These are phyloP conservation scores for Mucor velutinosus DNA, from an alignment of 371 early-diverging fungal species.

Conservation along the genomic window DNA sequence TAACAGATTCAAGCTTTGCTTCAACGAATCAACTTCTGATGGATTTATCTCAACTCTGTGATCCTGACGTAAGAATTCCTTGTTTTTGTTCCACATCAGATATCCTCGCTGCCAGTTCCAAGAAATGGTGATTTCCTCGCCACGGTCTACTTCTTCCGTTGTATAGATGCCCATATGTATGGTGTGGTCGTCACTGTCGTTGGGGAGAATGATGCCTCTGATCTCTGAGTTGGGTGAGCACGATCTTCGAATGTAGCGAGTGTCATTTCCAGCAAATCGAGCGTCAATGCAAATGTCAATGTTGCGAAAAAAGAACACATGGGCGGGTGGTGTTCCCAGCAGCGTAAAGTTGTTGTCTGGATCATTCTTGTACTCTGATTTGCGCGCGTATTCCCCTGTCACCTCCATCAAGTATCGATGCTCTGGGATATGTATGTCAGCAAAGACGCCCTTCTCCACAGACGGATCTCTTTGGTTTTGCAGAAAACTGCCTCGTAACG, in stretches of 20 bases:
- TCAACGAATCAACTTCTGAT: conserved; percentile 25
- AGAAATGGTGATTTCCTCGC: conserved; percentile 76
- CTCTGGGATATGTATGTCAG: conserved; percentile 59
- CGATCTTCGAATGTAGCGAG: conserved; percentile 70
- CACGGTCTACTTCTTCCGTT: conserved; percentile 58
- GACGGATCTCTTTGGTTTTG: conserved; percentile 16
- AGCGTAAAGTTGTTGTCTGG: conserved; percentile 62
- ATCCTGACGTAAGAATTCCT: conserved; percentile 38
- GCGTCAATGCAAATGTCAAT: conserved; percentile 79
- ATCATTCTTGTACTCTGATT: conserved; percentile 65
- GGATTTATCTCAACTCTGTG: conserved; percentile 21
- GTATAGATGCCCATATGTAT: conserved; percentile 78
- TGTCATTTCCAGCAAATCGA: conserved; percentile 69
- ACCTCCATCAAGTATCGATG: conserved; percentile 72
- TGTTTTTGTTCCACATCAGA: conserved; percentile 36
- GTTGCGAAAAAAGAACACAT: conserved; percentile 74
- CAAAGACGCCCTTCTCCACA: conserved; percentile 67
- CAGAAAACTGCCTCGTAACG: conserved; percentile 23
- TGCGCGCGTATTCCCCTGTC: conserved; percentile 72
- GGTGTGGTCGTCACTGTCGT: conserved; percentile 44
- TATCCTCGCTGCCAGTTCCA: conserved; percentile 77
- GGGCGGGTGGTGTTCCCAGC: conserved; percentile 65
- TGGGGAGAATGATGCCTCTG: conserved; percentile 60
- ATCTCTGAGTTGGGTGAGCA: conserved; percentile 77
- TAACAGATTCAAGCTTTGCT: conserved; percentile 33